Conservation (phyloP, 2,329 filamentous ascomycete genomes). For the Juglanconis sp. region DNA sequence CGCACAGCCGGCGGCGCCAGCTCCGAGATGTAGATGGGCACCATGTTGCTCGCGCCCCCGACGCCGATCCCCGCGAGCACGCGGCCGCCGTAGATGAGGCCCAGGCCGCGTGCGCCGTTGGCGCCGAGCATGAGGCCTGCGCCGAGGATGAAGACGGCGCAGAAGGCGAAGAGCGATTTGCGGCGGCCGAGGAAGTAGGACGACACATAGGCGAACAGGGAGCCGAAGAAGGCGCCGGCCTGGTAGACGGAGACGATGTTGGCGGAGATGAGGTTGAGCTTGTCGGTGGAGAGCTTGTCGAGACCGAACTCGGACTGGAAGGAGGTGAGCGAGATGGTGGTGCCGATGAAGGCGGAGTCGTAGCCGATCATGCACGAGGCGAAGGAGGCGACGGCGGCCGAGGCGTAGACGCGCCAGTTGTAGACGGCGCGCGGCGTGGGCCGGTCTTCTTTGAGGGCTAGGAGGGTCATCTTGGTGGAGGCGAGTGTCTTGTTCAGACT, state of each 20-base stretch:
- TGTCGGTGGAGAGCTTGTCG: constrained; percentile 38
- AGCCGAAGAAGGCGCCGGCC: constrained; percentile 79
- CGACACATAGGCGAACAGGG: constrained; percentile 64
- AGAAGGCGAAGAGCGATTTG: constrained; percentile 59
- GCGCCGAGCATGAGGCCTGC: constrained; percentile 71
- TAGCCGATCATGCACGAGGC: constrained; percentile 57
- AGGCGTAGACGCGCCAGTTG: constrained; percentile 58
- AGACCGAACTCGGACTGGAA: constrained; percentile 70
- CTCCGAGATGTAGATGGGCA: constrained; percentile 61
- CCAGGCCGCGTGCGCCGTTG: constrained; percentile 59
- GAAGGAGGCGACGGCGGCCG: constrained; percentile 52
- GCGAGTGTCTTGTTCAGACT: not conserved
- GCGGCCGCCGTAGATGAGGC: constrained; percentile 58
- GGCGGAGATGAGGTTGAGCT: constrained; percentile 60
- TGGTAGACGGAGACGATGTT: constrained; percentile 83
- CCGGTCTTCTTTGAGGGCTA: constrained; percentile 53
- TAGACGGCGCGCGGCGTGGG: constrained; percentile 56
- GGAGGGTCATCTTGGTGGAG: constrained; percentile 33
- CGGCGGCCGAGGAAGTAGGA: constrained; percentile 67
- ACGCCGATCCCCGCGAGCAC: constrained; percentile 63
- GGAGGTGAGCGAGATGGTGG: constrained; percentile 66
- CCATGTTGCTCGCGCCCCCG: constrained; percentile 61
- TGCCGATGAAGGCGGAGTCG: constrained; percentile 77
- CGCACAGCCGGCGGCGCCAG: constrained; percentile 60
- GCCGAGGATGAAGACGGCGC: constrained; percentile 64